Conservation (phyloP, 1,139 yeast genomes). For the Candida labiduridarum region DNA sequence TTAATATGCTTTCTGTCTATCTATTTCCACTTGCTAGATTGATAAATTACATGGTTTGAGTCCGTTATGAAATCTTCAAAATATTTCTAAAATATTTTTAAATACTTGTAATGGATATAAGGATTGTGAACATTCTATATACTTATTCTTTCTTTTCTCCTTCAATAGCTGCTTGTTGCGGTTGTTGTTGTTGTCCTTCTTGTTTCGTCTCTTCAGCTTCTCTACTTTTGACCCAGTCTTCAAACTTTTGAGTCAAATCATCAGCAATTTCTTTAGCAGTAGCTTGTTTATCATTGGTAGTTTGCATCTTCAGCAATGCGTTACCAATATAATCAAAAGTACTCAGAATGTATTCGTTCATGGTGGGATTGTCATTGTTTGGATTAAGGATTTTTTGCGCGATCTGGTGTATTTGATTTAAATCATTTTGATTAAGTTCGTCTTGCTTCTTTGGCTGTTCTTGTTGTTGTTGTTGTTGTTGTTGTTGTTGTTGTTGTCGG, state of each 20-base stretch:
- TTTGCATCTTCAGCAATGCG: slow-evolving; percentile 33
- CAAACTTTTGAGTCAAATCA: slow-evolving; percentile 34
- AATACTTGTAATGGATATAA: slow-evolving; percentile 53
- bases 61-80: slow-evolving; percentile 35
- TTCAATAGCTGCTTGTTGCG: neutral
- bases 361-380: slow-evolving; percentile 28
- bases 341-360: slow-evolving; percentile 28
- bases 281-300: slow-evolving; percentile 33
- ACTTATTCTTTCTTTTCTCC: slow-evolving; percentile 5
- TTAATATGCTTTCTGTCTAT: neutral
- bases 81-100: neutral
- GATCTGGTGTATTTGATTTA: slow-evolving; percentile 17
- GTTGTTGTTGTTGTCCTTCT: slow-evolving; percentile 2
- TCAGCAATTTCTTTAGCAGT: slow-evolving; percentile 43
- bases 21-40: slow-evolving; percentile 28
- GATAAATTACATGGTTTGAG: slow-evolving; percentile 57
- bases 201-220: slow-evolving; percentile 17
- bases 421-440: slow-evolving; percentile 10
- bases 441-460: neutral
- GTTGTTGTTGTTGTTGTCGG: neutral
- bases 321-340: slow-evolving; percentile 33
- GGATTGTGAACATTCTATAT: slow-evolving; percentile 47
- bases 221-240: slow-evolving; percentile 30
- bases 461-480: neutral
- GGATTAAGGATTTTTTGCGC: slow-evolving; percentile 30